Evolutionary conservation across 1,284 basidiomycete genomes (phyloP).

Genomic region (Mycena sp.): DNA sequence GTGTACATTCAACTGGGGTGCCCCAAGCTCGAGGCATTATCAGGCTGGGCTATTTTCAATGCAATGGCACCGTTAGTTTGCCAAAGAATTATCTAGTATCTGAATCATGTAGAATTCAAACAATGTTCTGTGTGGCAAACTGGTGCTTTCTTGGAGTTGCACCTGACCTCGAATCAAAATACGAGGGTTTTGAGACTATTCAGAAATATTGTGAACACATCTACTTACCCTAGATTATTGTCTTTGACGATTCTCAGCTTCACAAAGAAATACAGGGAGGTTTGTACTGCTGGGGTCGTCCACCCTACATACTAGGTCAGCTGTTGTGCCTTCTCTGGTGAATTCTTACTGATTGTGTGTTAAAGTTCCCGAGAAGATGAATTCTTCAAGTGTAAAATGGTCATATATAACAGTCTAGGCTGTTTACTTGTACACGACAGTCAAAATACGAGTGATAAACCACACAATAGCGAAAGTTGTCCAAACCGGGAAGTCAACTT

Average conservation of each 20-base stretch:
- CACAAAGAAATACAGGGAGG: conserved; percentile 6
- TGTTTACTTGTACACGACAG: no score
- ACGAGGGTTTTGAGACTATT: conserved; percentile 5
- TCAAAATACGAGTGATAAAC: no score
- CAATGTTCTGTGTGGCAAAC: conserved; percentile 6
- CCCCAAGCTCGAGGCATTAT: no score
- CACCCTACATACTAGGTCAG: not conserved
- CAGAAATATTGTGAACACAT: conserved; percentile 3
- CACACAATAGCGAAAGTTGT: no score
- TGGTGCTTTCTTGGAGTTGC: conserved; percentile 6
- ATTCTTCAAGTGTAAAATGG: no score
- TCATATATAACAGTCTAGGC: no score
- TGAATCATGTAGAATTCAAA: conserved; percentile 4
- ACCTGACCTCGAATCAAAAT: conserved; percentile 6
- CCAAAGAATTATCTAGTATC: conserved; percentile 44
- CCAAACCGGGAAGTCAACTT: no score
- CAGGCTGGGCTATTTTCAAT: no score
- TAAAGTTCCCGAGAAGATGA: no score
- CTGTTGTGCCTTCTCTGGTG: not conserved
- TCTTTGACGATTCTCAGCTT: conserved; percentile 4
- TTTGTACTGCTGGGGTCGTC: not conserved
- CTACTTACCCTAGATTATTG: conserved; percentile 3
- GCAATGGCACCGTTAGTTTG: no score
- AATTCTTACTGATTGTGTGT: no score
- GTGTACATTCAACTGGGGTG: no score